Evolutionary conservation across 2,329 filamentous ascomycete genomes (phyloP).

Genomic region (Cladosporium sp.): DNA sequence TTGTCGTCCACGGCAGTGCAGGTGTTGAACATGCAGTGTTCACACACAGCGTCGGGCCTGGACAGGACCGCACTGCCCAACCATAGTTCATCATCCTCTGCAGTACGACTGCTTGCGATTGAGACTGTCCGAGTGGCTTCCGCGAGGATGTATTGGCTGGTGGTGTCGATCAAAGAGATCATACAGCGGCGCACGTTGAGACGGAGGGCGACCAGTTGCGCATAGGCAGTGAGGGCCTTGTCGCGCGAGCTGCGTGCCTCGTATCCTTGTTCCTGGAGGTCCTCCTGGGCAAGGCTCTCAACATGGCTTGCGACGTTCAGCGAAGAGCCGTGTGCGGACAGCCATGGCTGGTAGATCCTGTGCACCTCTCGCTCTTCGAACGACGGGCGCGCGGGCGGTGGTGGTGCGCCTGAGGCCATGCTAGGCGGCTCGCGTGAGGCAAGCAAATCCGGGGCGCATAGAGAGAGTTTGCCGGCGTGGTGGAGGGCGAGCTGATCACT

Average conservation of each 20-base stretch:
- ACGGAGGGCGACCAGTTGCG: conserved; percentile 35
- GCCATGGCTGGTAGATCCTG: conserved; percentile 23
- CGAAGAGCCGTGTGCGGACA: conserved; percentile 22
- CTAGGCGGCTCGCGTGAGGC: not conserved
- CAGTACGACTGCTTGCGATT: conserved; percentile 33
- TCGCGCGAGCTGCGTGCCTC: conserved; percentile 23
- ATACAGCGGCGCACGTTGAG: conserved; percentile 34
- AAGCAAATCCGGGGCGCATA: not conserved
- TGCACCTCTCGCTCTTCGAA: conserved; percentile 21
- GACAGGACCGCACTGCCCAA: conserved; percentile 15
- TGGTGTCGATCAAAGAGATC: conserved; percentile 45
- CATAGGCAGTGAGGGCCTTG: conserved; percentile 32
- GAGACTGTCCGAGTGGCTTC: conserved; percentile 44
- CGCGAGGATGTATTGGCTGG: conserved; percentile 48
- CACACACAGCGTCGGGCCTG: conserved; percentile 14
- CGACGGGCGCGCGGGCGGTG: not conserved
- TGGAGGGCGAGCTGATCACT: not conserved
- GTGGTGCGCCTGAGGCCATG: conserved; percentile 2
- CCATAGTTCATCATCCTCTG: conserved; percentile 32
- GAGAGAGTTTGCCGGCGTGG: not conserved
- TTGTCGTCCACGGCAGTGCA: conserved; percentile 16
- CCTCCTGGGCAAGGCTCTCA: conserved; percentile 20
- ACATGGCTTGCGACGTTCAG: conserved; percentile 25
- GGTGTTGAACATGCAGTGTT: conserved; percentile 2
- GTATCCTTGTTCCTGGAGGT: conserved; percentile 23